Evolutionary conservation across 2,329 filamentous ascomycete species (phyloP).

Genomic region (Blastomyces emzantsi): DNA sequence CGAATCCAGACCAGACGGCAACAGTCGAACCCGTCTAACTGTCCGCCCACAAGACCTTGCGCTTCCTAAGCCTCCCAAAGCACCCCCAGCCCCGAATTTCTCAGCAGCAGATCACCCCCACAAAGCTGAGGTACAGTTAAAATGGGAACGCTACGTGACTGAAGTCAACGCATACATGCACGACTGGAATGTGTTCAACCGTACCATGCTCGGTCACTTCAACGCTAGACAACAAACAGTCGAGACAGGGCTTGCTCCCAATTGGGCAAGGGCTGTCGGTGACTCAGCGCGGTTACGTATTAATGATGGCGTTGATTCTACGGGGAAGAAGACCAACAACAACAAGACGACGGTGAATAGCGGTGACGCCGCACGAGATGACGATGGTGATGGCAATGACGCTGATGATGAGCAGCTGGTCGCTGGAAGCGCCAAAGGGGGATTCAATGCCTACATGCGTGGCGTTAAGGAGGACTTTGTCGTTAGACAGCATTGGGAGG

Average conservation of each 20-base stretch:
- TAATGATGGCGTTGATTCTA: slow-evolving; percentile 13
- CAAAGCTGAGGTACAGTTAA: slow-evolving; percentile 36
- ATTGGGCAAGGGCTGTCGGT: slow-evolving; percentile 47
- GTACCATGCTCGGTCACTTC: slow-evolving; percentile 49
- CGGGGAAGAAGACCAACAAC: background rate
- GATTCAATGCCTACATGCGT: slow-evolving; percentile 38
- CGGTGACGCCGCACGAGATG: slow-evolving; percentile 6
- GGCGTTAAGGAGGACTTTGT: slow-evolving; percentile 39
- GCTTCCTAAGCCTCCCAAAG: slow-evolving; percentile 44
- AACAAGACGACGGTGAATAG: background rate
- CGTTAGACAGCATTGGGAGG: slow-evolving; percentile 41
- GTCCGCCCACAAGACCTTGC: slow-evolving; percentile 33
- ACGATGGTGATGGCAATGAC: slow-evolving; percentile 20
- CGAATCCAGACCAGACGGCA: slow-evolving; percentile 42
- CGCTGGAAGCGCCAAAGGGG: slow-evolving; percentile 29
- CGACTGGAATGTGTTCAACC: slow-evolving; percentile 49
- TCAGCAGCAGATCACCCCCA: slow-evolving; percentile 19
- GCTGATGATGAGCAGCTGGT: slow-evolving; percentile 25
- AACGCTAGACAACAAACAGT: slow-evolving; percentile 42
- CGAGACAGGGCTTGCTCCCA: slow-evolving; percentile 36
- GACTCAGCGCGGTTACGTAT: slow-evolving; percentile 34
- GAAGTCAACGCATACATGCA: slow-evolving; percentile 48
- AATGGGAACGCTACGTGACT: slow-evolving; percentile 45
- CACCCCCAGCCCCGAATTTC: slow-evolving; percentile 35
- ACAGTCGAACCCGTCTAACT: slow-evolving; percentile 26